Conservation (phyloP, 169 alveolate genomes). For the Cryptosporidium felis region DNA sequence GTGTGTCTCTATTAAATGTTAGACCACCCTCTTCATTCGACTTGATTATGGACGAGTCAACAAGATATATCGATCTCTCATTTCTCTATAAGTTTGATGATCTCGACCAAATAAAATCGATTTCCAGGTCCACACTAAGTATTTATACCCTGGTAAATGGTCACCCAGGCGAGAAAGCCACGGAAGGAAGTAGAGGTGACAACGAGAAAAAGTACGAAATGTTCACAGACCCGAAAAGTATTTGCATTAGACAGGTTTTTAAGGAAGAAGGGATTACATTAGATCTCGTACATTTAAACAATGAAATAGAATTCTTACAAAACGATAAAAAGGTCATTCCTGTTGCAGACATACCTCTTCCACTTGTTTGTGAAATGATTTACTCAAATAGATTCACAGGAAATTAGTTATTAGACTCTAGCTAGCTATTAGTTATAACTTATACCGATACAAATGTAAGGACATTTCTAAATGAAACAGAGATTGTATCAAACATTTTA, state of each 20-base stretch:
- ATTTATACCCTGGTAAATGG: constrained; percentile 26
- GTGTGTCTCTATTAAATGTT: constrained; percentile 4
- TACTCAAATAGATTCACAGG: constrained; percentile 8
- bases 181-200: constrained; percentile 10
- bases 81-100: constrained; percentile 13
- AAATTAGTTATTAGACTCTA: background rate
- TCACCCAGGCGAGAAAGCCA: constrained; percentile 5
- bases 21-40: constrained; percentile 49
- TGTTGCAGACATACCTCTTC: constrained; percentile 66
- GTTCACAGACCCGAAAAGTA: constrained; percentile 20
- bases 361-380: constrained; percentile 60
- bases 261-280: constrained; percentile 19
- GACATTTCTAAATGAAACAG: constrained; percentile 58
- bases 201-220: constrained; percentile 1
- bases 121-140: constrained; percentile 17
- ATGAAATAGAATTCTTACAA: constrained; percentile 25
- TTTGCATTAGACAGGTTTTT: constrained; percentile 13
- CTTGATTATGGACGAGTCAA: constrained; percentile 55
- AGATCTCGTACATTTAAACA: constrained; percentile 32
- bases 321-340: constrained; percentile 8
- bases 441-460: constrained; percentile 12
- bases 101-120: background rate
- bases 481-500: constrained; percentile 56
- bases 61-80: constrained; percentile 25
- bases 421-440: background rate